Evolutionary conservation across 352 stramenopile species (phyloP), one percentile per base, ranked within the genome.

Genomic region (Pythium folliculosum): DNA sequence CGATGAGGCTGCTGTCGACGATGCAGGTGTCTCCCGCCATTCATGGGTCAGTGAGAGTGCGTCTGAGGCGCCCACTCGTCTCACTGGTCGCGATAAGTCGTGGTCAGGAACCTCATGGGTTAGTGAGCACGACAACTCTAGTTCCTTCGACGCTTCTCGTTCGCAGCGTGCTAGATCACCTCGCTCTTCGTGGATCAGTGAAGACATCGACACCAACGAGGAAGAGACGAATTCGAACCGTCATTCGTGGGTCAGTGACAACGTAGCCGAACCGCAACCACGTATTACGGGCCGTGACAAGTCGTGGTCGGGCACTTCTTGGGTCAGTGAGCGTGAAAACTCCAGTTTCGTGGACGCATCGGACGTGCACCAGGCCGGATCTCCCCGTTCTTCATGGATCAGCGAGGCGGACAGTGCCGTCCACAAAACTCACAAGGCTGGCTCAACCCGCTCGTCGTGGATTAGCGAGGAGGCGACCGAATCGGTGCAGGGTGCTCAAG

Each of bases 161-260:
- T 32, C 32, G 1, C 40, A 32, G 43, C 38, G 25, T 14, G 7
- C 51, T 17, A 13, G 12, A 32, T 43, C 38, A 3, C 38, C 55
- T 16, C 55, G 55, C 3, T 43, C 55, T 10, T 69, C 60, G 49
- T 66, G 60, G 60, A 50, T 66, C 22, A 66, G 60, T 22, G 60
- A 66, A 44, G 38, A 44, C 17, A 19, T 40, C 12, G 35, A 12
- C 12, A 12, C 38, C 38, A 17, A 44, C 38, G 38, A 7, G 38
- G n/a, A 45, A 17, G 51, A 58, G n/a, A 7, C 30, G 10, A 35
- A 14, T 9, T 63, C 55, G 9, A 47, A 51, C 4, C 61, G 61
- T 12, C 45, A 63, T 45, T 69, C 63, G 5, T 69, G 63, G 63
- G 63, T 63, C 10, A 63, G 54, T 35, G 63, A 70, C 2, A 23